Base-by-base conservation (phyloP, 805 yeast species). In the Yamadazyma phyllophila region DNA sequence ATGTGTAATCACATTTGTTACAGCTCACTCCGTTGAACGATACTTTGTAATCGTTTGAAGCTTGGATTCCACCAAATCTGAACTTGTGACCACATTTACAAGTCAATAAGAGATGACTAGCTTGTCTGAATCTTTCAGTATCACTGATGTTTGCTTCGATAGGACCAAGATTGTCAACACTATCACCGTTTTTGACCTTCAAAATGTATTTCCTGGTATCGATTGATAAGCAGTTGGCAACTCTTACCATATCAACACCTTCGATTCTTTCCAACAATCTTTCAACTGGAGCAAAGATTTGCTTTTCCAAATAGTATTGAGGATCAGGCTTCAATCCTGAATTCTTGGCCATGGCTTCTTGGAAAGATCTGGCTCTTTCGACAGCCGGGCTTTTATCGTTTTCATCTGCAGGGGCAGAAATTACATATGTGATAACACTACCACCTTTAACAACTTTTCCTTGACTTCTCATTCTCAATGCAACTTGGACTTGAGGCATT, bases 401-500 rank as follows among this genome's bases (percentile, higher is more conserved):
- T 3, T 69, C 76, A 27, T 52, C 54, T 2, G 44, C 45, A 1
- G 65, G 59, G 0, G 66, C 64, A 1, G 95, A 80, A 30, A 94
- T 83, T 36, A 94, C 85, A 68, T 77, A 94, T 0, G 97, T 85
- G 32, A 94, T 84, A 39, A 94, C 97, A 55, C 85, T 85, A 15
- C 96, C 96, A 0, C 96, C 95, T 52, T 83, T 83, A 41, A 94
- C 79, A 31, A 86, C 83, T 57, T 90, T 91, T 30, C 98, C 97
- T 49, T 82, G 83, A n/a, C 77, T 78, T 53, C 87, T 71, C 65
- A 88, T 73, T 55, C 94, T 76, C 48, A 88, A 69, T 0, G 98
- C 99, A 31, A 90, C 97, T 61, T 85, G 94, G 12, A 94, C 96
- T 24, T 88, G 90, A 46, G 96, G 94, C 82, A 85, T 81, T 36